Conservation (phyloP, 2,329 filamentous ascomycete species). For the Penicillium occitanis region DNA sequence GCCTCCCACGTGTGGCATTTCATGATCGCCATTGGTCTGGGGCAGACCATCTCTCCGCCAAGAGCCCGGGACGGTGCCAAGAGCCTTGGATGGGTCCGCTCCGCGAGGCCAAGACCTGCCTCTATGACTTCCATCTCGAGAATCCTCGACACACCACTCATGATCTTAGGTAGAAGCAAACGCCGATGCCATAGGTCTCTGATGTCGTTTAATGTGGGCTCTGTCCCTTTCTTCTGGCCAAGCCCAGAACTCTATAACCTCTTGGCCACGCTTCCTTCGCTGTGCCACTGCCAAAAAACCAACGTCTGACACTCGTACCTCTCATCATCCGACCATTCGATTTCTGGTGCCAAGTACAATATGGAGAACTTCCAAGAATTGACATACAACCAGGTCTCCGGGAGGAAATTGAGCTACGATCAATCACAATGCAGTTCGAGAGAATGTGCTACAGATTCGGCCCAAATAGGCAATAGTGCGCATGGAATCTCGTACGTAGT, state of each 20-base stretch:
- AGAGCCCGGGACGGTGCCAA: not conserved
- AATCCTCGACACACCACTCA: not conserved
- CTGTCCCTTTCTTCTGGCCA: not conserved
- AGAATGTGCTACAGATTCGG: not conserved
- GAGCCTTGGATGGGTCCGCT: not conserved
- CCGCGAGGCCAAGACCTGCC: not conserved
- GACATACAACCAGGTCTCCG: too few species aligned
- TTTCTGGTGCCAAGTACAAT: not conserved
- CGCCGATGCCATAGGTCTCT: not conserved
- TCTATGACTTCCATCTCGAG: not conserved
- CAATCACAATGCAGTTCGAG: slow-evolving; percentile 3
- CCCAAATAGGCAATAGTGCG: slow-evolving; percentile 7
- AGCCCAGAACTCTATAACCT: not conserved
- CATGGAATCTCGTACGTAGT: not conserved
- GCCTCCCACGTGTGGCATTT: not conserved
- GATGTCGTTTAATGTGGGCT: not conserved
- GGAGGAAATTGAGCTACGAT: not conserved
- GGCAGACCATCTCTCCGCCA: not conserved
- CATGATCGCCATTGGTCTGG: not conserved
- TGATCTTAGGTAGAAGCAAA: not conserved
- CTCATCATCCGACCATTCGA: not conserved
- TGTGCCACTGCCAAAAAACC: not conserved
- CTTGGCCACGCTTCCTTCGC: not conserved
- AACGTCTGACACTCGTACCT: not conserved
- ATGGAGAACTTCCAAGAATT: slow-evolving; percentile 3